These are phyloP conservation scores for Aaosphaeria arxii DNA, from an alignment of 2,329 filamentous ascomycete species.

Conservation along the genomic window DNA sequence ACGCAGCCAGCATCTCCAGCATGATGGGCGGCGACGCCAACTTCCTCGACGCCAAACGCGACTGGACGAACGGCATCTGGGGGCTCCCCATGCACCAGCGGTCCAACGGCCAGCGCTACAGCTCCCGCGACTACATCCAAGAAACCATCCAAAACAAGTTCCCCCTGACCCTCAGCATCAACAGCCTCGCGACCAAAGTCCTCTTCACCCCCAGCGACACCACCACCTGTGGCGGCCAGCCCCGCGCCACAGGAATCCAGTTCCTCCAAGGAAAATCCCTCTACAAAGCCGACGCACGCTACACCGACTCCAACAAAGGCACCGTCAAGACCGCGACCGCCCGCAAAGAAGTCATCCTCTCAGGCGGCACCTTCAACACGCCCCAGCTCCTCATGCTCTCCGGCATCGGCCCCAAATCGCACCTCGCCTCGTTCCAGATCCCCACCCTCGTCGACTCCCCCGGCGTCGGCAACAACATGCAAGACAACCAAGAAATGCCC, in stretches of 20 bases:
- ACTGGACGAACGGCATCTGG: constrained; percentile 49
- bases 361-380: constrained; percentile 55
- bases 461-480: constrained; percentile 61
- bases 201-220: constrained; percentile 25
- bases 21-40: constrained; percentile 50
- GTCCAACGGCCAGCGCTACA: constrained; percentile 47
- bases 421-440: constrained; percentile 54
- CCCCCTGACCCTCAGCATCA: constrained; percentile 26
- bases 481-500: constrained; percentile 52
- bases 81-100: constrained; percentile 57
- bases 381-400: constrained; percentile 62
- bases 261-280: constrained; percentile 40
- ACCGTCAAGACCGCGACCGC: constrained; percentile 38
- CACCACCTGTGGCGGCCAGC: constrained; percentile 43
- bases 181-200: constrained; percentile 40
- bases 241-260: constrained; percentile 42
- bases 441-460: constrained; percentile 51
- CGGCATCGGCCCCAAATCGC: constrained; percentile 55
- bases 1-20: constrained; percentile 47
- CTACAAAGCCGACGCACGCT: constrained; percentile 44
- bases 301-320: constrained; percentile 15
- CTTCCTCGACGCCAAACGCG: constrained; percentile 44
- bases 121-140: constrained; percentile 55
- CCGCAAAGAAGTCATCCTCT: constrained; percentile 19
- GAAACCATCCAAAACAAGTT: constrained; percentile 41